phyloP scores from a whole-genome alignment of 768 basidiomycete species.

The Kockovaella imperatae region DNA sequence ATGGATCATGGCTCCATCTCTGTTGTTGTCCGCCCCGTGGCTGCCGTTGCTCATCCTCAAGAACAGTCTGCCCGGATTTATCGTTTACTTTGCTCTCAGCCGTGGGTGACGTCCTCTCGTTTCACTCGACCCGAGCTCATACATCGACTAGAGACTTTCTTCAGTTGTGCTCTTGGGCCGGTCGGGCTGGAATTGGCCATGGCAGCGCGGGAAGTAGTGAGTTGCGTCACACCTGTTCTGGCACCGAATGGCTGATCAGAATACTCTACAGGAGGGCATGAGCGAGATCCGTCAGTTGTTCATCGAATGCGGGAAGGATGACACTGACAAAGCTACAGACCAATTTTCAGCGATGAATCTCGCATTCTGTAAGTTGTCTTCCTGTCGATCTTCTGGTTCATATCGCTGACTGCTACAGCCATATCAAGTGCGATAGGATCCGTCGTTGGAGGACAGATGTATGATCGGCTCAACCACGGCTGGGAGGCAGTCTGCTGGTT shows the following conservation, averaged over 20 bases:
- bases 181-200: constrained; percentile 24
- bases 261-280: constrained; percentile 12
- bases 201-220: constrained; percentile 14
- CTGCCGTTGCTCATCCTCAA: constrained; percentile 23
- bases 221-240: neutral
- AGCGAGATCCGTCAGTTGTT: constrained; percentile 25
- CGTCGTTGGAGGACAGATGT: constrained; percentile 30
- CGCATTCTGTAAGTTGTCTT: constrained; percentile 11
- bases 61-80: constrained; percentile 20
- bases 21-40: constrained; percentile 23
- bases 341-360: constrained; percentile 36
- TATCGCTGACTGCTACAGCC: constrained; percentile 4
- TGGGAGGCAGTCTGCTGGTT: constrained; percentile 27
- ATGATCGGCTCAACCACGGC: constrained; percentile 23
- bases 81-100: constrained; percentile 22
- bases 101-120: constrained; percentile 10
- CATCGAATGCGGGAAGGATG: neutral
- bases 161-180: constrained; percentile 18
- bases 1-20: constrained; percentile 17
- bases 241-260: neutral
- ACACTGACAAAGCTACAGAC: constrained; percentile 11
- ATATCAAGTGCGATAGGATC: constrained; percentile 18
- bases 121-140: neutral
- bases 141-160: constrained; percentile 7
- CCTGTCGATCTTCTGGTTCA: neutral